phyloP scores from a whole-genome alignment of 2,329 filamentous ascomycete genomes.

The Pseudopithomyces chartarum region DNA sequence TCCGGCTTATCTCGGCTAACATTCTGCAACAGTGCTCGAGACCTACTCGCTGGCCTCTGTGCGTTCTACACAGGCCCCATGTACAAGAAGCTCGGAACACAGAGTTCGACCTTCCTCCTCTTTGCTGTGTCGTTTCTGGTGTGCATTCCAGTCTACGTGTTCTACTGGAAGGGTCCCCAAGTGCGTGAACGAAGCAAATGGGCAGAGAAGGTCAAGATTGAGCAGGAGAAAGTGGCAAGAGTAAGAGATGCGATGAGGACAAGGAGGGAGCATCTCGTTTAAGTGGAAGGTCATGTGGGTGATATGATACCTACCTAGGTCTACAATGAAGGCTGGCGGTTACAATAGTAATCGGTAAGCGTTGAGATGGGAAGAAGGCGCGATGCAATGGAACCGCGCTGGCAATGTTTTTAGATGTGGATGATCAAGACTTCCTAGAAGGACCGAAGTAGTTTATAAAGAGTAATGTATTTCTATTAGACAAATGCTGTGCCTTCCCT shows the following conservation, averaged over 20 bases:
- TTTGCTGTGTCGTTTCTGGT: slow-evolving; percentile 56
- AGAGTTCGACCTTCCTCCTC: slow-evolving; percentile 48
- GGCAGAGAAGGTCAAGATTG: slow-evolving; percentile 26
- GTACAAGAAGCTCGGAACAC: slow-evolving; percentile 33
- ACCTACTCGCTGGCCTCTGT: slow-evolving; percentile 74
- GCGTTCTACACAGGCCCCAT: slow-evolving; percentile 58
- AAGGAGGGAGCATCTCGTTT: not conserved
- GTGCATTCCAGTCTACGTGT: slow-evolving; percentile 58
- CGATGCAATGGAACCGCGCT: too few relatives aligned
- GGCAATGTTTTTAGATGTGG: too few relatives aligned
- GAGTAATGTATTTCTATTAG: too few relatives aligned
- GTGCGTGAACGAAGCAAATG: slow-evolving; percentile 50
- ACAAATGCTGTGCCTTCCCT: too few relatives aligned
- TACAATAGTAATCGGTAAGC: too few relatives aligned
- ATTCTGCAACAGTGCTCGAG: slow-evolving; percentile 54
- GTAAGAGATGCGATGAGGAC: not conserved
- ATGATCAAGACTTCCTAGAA: too few relatives aligned
- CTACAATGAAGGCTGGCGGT: too few relatives aligned
- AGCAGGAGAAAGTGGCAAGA: slow-evolving; percentile 23
- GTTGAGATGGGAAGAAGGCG: too few relatives aligned
- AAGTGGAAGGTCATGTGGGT: too few relatives aligned
- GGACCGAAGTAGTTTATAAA: too few relatives aligned
- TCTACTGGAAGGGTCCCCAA: slow-evolving; percentile 60
- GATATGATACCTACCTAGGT: too few relatives aligned
- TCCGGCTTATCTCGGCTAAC: not conserved